Evolutionary conservation across 2,329 filamentous ascomycete genomes (phyloP).

Genomic region (Pseudocercospora pini-densiflorae): DNA sequence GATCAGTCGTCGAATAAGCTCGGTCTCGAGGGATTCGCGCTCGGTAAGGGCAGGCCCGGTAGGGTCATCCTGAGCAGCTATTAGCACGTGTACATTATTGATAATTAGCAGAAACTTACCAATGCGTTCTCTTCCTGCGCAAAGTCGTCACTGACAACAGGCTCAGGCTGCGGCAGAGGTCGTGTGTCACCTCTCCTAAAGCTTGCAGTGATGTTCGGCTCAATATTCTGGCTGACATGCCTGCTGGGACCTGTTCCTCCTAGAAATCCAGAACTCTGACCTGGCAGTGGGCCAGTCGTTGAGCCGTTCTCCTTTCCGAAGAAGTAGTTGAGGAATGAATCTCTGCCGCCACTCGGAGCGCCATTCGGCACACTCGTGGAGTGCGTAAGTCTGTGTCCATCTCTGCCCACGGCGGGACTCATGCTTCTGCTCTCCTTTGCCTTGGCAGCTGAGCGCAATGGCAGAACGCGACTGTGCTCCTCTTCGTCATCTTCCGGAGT

Average conservation of each 20-base stretch:
- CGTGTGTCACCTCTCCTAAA: conserved; percentile 72
- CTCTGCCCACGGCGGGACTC: conserved; percentile 73
- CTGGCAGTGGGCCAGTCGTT: conserved; percentile 39
- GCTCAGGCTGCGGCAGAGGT: conserved; percentile 38
- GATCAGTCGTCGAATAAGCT: conserved; percentile 94
- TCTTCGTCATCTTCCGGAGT: conserved; percentile 67
- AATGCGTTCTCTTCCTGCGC: conserved; percentile 34
- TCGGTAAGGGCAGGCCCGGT: conserved; percentile 79
- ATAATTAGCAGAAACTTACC: conserved; percentile 25
- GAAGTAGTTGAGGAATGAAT: conserved; percentile 98
- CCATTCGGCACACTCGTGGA: conserved; percentile 28
- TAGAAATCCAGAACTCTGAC: conserved; percentile 47
- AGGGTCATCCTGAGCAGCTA: conserved; percentile 33
- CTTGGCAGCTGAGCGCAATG: conserved; percentile 53
- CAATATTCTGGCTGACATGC: conserved; percentile 77
- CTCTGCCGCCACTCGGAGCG: conserved; percentile 66
- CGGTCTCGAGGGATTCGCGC: conserved; percentile 94
- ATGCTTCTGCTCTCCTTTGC: conserved; percentile 72
- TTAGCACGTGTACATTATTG: conserved; percentile 6
- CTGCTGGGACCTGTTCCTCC: conserved; percentile 52
- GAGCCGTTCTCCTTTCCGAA: conserved; percentile 88
- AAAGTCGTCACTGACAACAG: conserved; percentile 60
- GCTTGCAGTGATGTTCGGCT: conserved; percentile 82
- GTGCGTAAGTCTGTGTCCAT: conserved; percentile 40
- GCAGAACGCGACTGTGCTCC: conserved; percentile 53